Evolutionary conservation across 805 yeast species (phyloP), one percentile per base, ranked within the genome.

Genomic region (Lipomyces lipofer): DNA sequence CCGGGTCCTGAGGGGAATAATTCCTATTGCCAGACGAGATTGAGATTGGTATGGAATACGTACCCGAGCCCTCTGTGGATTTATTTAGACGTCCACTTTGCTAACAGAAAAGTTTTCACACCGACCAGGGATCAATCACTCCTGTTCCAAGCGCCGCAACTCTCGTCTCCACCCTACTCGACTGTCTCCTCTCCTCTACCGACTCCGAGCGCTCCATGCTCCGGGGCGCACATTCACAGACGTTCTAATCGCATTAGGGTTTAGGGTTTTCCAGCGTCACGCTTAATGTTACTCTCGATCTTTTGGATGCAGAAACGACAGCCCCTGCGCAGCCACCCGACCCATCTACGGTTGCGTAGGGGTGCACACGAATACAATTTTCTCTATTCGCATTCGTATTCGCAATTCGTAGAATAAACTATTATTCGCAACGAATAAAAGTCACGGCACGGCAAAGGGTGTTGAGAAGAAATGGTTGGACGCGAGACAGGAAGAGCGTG

Each of bases 41-140:
- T 67, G 97, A 91, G 69, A 76, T 91, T 56, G 97, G 97, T 25
- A 84, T 91, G 84, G 97, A 97, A 7, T n/a, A n/a, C n/a, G n/a
- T n/a, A n/a, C 45, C n/a, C n/a, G n/a, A n/a, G n/a, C n/a, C n/a
- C n/a, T n/a, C n/a, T n/a, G n/a, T n/a, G n/a, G n/a, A n/a, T n/a
- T n/a, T n/a, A n/a, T n/a, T n/a, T n/a, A n/a, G n/a, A n/a, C n/a
- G n/a, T n/a, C n/a, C n/a, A n/a, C n/a, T n/a, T n/a, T n/a, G n/a
- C n/a, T n/a, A n/a, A n/a, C n/a, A n/a, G n/a, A n/a, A n/a, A n/a
- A n/a, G n/a, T n/a, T 90, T 91, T 56, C 97, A 90, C 71, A 90
- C 91, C 65, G 97, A 69, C 92, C 96, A 0, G 97, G 97, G 58
- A 84, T 84, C 52, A 76, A 66, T 79, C 35, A 71, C 75, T 17